A percentile compares a stretch with the other conserved stretches of the same genome.
These are phyloP conservation scores for Eremothecium cymbalariae DNA, from an alignment of 1,139 yeast species.

Conservation along the genomic window DNA sequence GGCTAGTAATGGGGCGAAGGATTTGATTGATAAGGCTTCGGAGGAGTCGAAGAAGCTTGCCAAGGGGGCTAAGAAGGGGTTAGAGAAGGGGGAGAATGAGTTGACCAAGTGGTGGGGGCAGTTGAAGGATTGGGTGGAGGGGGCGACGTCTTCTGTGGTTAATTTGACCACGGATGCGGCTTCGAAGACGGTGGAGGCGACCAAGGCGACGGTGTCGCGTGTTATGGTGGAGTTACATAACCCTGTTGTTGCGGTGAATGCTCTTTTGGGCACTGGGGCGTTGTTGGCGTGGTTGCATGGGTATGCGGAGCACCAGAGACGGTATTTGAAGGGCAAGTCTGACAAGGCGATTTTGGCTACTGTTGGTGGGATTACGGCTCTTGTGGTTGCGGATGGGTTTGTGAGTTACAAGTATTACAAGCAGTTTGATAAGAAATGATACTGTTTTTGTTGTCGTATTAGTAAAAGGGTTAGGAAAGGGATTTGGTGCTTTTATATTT, in stretches of 20 bases:
- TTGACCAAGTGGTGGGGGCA: conserved; percentile 3
- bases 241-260: conserved; percentile 54
- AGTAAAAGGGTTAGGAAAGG: too few relatives aligned
- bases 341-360: conserved; percentile 45
- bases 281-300: conserved; percentile 44
- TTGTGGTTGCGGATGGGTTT: conserved; percentile 47
- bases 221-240: conserved; percentile 42
- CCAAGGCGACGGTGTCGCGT: conserved; percentile 13
- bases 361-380: conserved; percentile 47
- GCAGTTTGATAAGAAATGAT: conserved; percentile 38
- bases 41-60: conserved; percentile 11
- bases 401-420: conserved; percentile 48
- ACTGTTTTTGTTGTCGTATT: too few relatives aligned
- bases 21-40: conserved; percentile 4
- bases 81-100: conserved; percentile 6
- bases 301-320: conserved; percentile 42
- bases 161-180: conserved; percentile 8
- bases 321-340: conserved; percentile 36
- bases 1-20: conserved; percentile 4
- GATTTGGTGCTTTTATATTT: too few relatives aligned
- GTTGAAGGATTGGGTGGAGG: conserved; percentile 5
- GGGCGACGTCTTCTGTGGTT: conserved; percentile 7
- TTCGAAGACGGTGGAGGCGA: conserved; percentile 9
- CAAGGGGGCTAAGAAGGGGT: conserved; percentile 11
- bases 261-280: conserved; percentile 44